Base-by-base conservation (phyloP, 352 stramenopile genomes). In the Thalassiosira mediterranea region DNA sequence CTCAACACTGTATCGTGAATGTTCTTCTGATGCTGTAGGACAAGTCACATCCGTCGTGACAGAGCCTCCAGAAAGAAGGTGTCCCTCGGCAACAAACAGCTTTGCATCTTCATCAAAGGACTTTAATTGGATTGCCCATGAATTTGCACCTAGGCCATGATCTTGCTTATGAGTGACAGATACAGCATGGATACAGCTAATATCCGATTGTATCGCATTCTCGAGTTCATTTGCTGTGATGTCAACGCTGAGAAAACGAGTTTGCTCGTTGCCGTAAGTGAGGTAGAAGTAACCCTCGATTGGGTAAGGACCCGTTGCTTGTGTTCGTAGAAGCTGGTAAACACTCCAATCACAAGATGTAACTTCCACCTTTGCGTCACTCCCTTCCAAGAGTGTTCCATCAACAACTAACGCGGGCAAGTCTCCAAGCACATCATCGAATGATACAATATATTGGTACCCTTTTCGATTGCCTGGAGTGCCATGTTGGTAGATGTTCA, bases 391-490 rank as follows among this genome's bases (percentile, higher is more conserved):
- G 3, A 76, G 66, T 0, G 81, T 82, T 13, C 82, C 78, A 59
- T 97, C 74, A 2, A 94, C 82, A 8, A 48, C 21, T 4, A 95
- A 25, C 17, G 78, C 69, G 38, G 77, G 70, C 40, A 95, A 66
- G 76, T 95, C 88, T 38, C 91, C 91, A 47, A 93, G 70, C 32
- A 96, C 94, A 3, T 93, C 86, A 29, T 93, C 87, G 85, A 98
- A 98, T 2, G 94, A 97, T 37, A 98, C 84, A 32, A 94, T 88
- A 64, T 94, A 94, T 70, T 92, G 88, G 56, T 93, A 94, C 32
- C 81, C 86, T 60, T 49, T 67, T 13, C 67, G 68, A 54, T 76
- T 72, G 1, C 75, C 72, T 4, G 83, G 57, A 2, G 80, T 47
- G 40, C 62, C 80, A 47, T 97, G 94, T 53, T 95, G 94, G 84